phyloP scores from a whole-genome alignment of 2,329 filamentous ascomycete species.

The Botryotinia calthae region DNA sequence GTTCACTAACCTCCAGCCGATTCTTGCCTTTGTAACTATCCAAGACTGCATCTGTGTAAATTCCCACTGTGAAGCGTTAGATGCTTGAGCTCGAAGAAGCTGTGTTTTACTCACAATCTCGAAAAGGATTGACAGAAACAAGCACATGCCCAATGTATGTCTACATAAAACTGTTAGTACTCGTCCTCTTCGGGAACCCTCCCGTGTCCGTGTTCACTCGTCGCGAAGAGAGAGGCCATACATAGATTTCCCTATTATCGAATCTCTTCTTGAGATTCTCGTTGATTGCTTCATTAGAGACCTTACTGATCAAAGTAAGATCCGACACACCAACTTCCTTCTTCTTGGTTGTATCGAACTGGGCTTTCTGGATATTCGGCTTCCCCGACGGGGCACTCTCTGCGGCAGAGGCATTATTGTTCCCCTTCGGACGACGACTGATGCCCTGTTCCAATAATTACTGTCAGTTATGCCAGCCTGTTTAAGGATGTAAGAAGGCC shows the following conservation, averaged over 20 bases:
- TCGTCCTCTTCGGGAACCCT: neutral
- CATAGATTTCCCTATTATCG: conserved; percentile 94
- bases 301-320: conserved; percentile 95
- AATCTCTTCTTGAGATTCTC: conserved; percentile 98
- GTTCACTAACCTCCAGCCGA: conserved; percentile 66
- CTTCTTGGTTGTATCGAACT: conserved; percentile 95
- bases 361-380: conserved; percentile 86
- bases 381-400: conserved; percentile 32
- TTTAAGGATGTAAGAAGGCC: neutral
- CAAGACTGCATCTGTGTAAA: conserved; percentile 93
- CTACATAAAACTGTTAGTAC: conserved; percentile 40
- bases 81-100: conserved; percentile 3
- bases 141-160: conserved; percentile 99
- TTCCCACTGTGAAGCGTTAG: conserved; percentile 65
- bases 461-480: conserved; percentile 21
- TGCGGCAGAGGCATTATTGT: conserved; percentile 36
- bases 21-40: conserved; percentile 97
- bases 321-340: conserved; percentile 99
- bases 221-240: conserved; percentile 37
- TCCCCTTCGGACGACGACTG: conserved; percentile 39
- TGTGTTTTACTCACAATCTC: conserved; percentile 60
- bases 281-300: conserved; percentile 98
- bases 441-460: conserved; percentile 33
- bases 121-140: conserved; percentile 98
- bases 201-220: neutral